A percentile compares a stretch with the other conserved stretches of the same genome.
Conservation (phyloP, 495 filamentous ascomycete genomes). For the Neohortaea acidophila region DNA sequence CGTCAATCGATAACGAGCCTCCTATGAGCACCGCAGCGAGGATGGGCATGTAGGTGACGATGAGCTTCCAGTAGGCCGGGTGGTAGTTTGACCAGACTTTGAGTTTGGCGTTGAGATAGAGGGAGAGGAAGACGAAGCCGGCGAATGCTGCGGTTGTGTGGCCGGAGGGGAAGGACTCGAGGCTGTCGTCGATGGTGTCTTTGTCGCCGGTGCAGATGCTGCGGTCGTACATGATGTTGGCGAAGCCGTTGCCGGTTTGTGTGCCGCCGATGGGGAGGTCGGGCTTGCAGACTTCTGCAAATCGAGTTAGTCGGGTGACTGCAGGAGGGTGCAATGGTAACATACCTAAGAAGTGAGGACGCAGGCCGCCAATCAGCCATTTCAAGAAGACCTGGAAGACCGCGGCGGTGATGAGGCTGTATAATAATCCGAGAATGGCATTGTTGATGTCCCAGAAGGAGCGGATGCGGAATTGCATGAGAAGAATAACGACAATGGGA, state of each 20-base stretch:
- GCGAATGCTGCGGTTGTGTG: conserved; percentile 40
- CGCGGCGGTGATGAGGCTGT: conserved; percentile 42
- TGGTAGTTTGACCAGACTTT: conserved; percentile 44
- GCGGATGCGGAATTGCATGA: conserved; percentile 43
- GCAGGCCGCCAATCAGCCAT: conserved; percentile 37
- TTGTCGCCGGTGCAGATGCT: conserved; percentile 36
- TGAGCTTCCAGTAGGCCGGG: conserved; percentile 47
- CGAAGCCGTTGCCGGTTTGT: conserved; percentile 31
- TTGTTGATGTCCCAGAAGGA: conserved; percentile 56
- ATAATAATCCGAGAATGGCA: conserved; percentile 43
- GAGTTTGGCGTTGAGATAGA: conserved; percentile 43
- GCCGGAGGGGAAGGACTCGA: conserved; percentile 37
- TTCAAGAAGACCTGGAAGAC: conserved; percentile 42
- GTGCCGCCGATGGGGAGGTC: conserved; percentile 17
- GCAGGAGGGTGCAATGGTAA: not conserved
- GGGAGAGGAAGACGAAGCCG: conserved; percentile 34
- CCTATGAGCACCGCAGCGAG: conserved; percentile 42
- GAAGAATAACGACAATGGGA: conserved; percentile 35
- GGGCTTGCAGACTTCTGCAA: conserved; percentile 31
- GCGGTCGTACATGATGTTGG: conserved; percentile 34
- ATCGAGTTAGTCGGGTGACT: not conserved
- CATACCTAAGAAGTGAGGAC: conserved; percentile 37
- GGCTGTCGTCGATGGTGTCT: conserved; percentile 32
- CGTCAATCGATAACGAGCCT: conserved; percentile 45
- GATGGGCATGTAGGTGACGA: conserved; percentile 41